Evolutionary conservation across 2,329 filamentous ascomycete species (phyloP).

Genomic region (Cryoendolithus antarcticus): DNA sequence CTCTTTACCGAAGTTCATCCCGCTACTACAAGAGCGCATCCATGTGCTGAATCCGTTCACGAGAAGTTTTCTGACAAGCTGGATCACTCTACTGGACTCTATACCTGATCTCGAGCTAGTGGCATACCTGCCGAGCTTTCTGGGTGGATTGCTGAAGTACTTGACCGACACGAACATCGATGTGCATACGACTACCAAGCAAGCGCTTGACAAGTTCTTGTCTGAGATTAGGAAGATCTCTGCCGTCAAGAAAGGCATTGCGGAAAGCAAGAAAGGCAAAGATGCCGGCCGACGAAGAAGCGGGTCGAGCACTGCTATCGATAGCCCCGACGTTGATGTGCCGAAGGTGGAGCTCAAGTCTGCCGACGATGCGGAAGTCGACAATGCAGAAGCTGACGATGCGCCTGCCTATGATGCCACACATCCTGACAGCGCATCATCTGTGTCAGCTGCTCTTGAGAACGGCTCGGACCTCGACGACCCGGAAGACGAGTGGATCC

Average conservation of each 20-base stretch:
- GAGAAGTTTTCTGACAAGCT: constrained; percentile 85
- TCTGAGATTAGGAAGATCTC: constrained; percentile 91
- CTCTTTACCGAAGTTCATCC: constrained; percentile 81
- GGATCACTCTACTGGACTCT: constrained; percentile 88
- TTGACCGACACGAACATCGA: constrained; percentile 83
- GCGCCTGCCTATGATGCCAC: constrained; percentile 29
- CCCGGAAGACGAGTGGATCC: constrained; percentile 87
- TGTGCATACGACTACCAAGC: constrained; percentile 87
- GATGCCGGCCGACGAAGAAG: constrained; percentile 41
- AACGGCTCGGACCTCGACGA: constrained; percentile 32
- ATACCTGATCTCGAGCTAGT: constrained; percentile 95
- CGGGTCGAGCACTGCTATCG: constrained; percentile 14
- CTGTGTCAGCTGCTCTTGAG: constrained; percentile 42
- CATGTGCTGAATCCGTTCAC: constrained; percentile 92
- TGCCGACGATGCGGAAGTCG: constrained; percentile 3
- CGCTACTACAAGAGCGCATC: constrained; percentile 84
- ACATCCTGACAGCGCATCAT: constrained; percentile 32
- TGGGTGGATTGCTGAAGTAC: constrained; percentile 81
- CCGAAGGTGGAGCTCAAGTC: no score
- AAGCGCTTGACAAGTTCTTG: constrained; percentile 77
- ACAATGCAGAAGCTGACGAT: constrained; percentile 2
- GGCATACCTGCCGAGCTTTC: constrained; percentile 79
- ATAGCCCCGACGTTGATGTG: no score
- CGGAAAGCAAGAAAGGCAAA: constrained; percentile 63
- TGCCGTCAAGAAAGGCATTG: constrained; percentile 79